A percentile compares a stretch with the other conserved stretches of the same genome.
These are phyloP conservation scores for Carnegiea gigantea DNA, from an alignment of 179 eudicot genomes.

Conservation along the genomic window DNA sequence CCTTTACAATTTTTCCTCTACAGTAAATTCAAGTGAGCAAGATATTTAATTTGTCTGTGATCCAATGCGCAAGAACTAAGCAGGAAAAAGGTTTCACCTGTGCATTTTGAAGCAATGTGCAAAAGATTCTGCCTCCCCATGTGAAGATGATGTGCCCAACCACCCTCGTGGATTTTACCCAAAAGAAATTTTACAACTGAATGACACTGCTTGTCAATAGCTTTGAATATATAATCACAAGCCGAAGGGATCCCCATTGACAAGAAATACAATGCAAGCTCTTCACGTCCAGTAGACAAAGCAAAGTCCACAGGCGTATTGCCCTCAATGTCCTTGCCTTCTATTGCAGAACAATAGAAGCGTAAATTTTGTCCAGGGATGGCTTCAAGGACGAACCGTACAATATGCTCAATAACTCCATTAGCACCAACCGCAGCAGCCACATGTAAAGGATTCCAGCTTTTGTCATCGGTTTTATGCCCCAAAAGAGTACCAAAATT, in stretches of 20 bases:
- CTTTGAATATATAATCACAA: neutral
- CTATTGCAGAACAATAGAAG: too few species aligned
- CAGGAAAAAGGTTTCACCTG: neutral
- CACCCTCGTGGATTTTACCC: neutral
- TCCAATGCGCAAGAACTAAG: too few species aligned
- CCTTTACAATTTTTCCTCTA: too few species aligned
- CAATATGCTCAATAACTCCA: neutral
- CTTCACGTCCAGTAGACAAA: neutral
- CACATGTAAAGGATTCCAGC: neutral
- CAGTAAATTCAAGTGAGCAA: too few species aligned
- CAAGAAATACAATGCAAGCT: neutral
- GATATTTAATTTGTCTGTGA: too few species aligned
- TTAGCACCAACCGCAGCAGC: neutral
- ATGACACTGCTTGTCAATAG: neutral
- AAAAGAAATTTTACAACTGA: constrained; percentile 1
- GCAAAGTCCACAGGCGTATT: neutral
- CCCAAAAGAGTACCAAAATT: neutral
- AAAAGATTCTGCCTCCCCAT: neutral
- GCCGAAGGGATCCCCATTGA: neutral
- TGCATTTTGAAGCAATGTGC: constrained; percentile 10
- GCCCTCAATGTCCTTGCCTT: neutral
- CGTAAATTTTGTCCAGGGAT: neutral
- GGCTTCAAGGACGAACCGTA: neutral
- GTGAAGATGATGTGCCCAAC: neutral
- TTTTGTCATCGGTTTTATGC: neutral